Conservation (phyloP, 2,329 filamentous ascomycete genomes). For the Tolypocladium album region DNA sequence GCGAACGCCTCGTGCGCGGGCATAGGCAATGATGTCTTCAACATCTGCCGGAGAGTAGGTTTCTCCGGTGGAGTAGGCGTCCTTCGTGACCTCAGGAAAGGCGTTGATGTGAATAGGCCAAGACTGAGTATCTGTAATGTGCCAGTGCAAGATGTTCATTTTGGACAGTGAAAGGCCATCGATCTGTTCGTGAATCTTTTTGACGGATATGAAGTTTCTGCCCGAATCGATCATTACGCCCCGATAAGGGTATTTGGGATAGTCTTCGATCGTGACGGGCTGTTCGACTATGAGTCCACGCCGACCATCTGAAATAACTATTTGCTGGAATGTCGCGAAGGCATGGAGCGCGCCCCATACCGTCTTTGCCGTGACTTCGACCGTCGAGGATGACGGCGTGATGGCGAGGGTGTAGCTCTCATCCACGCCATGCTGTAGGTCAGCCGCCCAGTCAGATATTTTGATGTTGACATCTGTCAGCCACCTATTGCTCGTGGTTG, state of each 20-base stretch:
- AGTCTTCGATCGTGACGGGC: conserved; percentile 37
- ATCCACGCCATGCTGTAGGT: conserved; percentile 43
- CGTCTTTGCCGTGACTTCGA: conserved; percentile 37
- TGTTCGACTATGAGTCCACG: conserved; percentile 38
- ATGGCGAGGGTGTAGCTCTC: conserved; percentile 44
- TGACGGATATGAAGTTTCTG: conserved; percentile 40
- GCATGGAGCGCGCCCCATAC: conserved; percentile 44
- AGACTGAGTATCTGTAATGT: conserved; percentile 43
- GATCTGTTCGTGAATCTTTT: conserved; percentile 42
- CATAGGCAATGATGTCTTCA: conserved; percentile 34
- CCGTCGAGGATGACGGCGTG: conserved; percentile 21
- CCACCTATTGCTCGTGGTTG: conserved; percentile 5
- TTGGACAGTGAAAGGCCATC: conserved; percentile 44
- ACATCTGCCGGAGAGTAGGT: conserved; percentile 32
- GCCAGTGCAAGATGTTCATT: conserved; percentile 47
- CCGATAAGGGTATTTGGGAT: conserved; percentile 40
- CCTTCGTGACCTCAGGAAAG: conserved; percentile 41
- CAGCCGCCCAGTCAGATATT: conserved; percentile 30
- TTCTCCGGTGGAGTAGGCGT: conserved; percentile 40
- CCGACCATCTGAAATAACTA: conserved; percentile 35
- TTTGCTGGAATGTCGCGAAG: conserved; percentile 45
- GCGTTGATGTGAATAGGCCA: conserved; percentile 39
- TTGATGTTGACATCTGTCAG: conserved; percentile 34
- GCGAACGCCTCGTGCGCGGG: conserved; percentile 40
- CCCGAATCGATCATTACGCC: conserved; percentile 45